Base-by-base conservation (phyloP, 1,284 basidiomycete genomes). In the Fomitopsis palustris region DNA sequence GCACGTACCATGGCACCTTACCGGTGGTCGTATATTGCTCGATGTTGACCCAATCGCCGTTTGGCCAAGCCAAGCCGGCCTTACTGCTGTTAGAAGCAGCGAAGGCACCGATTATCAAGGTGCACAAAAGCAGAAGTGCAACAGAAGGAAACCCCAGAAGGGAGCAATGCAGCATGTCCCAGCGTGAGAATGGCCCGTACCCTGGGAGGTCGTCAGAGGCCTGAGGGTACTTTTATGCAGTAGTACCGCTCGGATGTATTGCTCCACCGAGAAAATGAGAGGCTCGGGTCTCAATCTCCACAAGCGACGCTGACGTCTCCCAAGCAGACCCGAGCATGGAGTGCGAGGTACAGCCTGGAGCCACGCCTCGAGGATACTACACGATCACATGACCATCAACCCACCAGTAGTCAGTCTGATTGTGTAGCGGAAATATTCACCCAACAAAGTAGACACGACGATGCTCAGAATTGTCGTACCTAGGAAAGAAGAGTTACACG, bases 21-120 rank as follows among this genome's bases (percentile, higher is more conserved):
- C 70, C 69, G 1, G 72, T 74, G 7, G 59, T 57, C 17, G 64
- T 56, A 56, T 65, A 75, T 56, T 75, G 73, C 10, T 62, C 55
- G 25, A 73, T 68, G 39, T 69, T 57, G 41, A 60, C 64, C 37
- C 38, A 61, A 25, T 65, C 60, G 5, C 69, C 70, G 57, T 74
- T 74, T 5, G 72, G 67, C 73, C 71, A 75, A n/a, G 69, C 73
- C 7, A 75, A 61, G 0, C 73, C 72, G 10, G 73, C 71, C 47
- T 74, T 74, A 4, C 69, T 47, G 17, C 45, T 47, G 12, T 29
- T 47, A 7, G n/a, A 33, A 3, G 41, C 38, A 38, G 54, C 25
- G 39, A 42, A 9, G 21, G 35, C 21, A n/a, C 29, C 25, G 41
- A 23, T 19, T 45, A 37, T 19, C 19, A 55, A 19, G 16, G 35